These are phyloP conservation scores for Brasilioporus rufonigricans DNA, from an alignment of 768 basidiomycete genomes.

Conservation along the genomic window DNA sequence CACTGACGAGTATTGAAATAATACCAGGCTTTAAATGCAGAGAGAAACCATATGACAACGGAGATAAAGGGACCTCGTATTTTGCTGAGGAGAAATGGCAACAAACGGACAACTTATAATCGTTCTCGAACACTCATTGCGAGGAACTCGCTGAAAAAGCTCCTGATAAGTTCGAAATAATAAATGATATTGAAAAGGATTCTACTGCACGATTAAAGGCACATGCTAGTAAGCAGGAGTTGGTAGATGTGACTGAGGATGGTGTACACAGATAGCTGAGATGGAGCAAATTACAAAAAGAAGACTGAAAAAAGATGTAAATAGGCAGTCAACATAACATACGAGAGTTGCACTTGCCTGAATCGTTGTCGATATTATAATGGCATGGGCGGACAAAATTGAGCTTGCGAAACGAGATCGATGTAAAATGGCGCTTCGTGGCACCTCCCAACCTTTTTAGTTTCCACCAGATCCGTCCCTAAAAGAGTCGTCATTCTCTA, in stretches of 20 bases:
- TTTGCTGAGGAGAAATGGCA: neutral
- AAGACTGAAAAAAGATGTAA: constrained; percentile 12
- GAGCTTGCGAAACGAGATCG: constrained; percentile 14
- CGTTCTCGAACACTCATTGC: constrained; percentile 10
- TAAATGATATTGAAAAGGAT: constrained; percentile 3
- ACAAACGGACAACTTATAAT: neutral
- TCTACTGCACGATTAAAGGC: neutral
- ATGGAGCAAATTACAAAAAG: constrained; percentile 6
- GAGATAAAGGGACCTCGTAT: too few species aligned
- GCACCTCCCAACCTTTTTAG: constrained; percentile 11
- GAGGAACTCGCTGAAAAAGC: neutral
- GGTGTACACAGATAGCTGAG: neutral
- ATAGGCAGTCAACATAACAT: neutral
- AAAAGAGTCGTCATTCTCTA: neutral
- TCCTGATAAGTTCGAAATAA: neutral
- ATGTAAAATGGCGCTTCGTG: constrained; percentile 16
- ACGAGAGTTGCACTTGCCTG: constrained; percentile 18
- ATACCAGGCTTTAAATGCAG: too few species aligned
- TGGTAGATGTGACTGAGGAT: constrained; percentile 3
- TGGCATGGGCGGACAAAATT: constrained; percentile 21
- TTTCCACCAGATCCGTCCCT: constrained; percentile 21
- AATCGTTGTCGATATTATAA: constrained; percentile 16
- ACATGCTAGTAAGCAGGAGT: neutral
- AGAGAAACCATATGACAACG: too few species aligned
- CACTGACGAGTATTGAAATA: neutral